phyloP scores from a whole-genome alignment of 2,329 filamentous ascomycete genomes.

The Monosporascus sp. region DNA sequence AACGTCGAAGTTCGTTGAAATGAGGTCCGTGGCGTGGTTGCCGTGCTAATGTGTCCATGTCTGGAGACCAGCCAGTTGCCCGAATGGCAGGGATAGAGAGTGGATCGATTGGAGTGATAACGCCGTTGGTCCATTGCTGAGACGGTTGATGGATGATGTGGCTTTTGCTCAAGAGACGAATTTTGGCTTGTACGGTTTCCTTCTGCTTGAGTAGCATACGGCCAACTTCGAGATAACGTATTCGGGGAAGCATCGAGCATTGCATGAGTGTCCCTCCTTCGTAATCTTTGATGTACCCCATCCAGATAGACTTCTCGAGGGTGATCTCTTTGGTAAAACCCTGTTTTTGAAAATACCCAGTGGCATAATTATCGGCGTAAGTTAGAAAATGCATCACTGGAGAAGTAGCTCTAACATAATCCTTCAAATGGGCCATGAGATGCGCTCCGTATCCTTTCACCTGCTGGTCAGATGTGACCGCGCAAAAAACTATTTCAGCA shows the following conservation, averaged over 20 bases:
- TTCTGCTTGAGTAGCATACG: slow-evolving; percentile 95
- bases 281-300: slow-evolving; percentile 99
- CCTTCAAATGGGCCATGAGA: slow-evolving; percentile 92
- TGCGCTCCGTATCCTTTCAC: slow-evolving; percentile 97
- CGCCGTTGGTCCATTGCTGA: slow-evolving; percentile 72
- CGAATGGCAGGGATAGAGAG: slow-evolving; percentile 80
- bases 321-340: slow-evolving; percentile 97
- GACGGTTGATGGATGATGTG: slow-evolving; percentile 85
- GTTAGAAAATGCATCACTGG: slow-evolving; percentile 96
- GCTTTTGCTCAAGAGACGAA: slow-evolving; percentile 78
- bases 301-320: slow-evolving; percentile 81
- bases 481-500: slow-evolving; percentile 96
- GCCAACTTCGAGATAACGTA: slow-evolving; percentile 83
- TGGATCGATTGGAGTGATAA: slow-evolving; percentile 68
- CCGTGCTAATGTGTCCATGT: slow-evolving; percentile 92
- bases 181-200: slow-evolving; percentile 87
- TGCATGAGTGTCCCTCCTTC: slow-evolving; percentile 98
- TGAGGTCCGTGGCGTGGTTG: slow-evolving; percentile 91
- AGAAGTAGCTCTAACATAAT: slow-evolving; percentile 92
- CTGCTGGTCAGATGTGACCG: slow-evolving; percentile 92
- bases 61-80: slow-evolving; percentile 85
- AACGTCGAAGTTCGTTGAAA: slow-evolving; percentile 83
- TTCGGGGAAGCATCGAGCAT: slow-evolving; percentile 89
- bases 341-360: slow-evolving; percentile 97
- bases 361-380: slow-evolving; percentile 96